Percentiles rank a stretch among this genome's conserved stretches.
These are phyloP conservation scores for Musa schizocarpa DNA, from an alignment of 176 grass and related monocot genomes.

Conservation along the genomic window DNA sequence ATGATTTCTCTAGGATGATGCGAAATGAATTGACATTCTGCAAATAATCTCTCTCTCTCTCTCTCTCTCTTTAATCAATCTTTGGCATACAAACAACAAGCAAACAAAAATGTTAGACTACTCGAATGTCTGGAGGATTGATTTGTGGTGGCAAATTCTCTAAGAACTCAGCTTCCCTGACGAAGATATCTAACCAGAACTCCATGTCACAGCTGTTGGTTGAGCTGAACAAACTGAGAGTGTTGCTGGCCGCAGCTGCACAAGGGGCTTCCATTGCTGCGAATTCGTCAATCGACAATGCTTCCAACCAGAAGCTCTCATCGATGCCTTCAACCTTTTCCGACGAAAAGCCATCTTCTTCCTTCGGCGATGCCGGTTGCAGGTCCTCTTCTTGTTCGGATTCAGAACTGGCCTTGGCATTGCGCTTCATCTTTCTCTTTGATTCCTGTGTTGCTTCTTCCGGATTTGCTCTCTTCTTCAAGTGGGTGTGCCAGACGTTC, in stretches of 20 bases:
- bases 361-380: background rate
- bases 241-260: no score
- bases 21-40: no score
- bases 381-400: background rate
- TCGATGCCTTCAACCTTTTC: background rate
- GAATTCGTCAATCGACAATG: background rate
- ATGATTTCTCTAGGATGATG: no score
- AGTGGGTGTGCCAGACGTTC: slow-evolving; percentile 6
- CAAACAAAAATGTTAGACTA: no score
- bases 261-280: no score
- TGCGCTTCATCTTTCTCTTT: background rate
- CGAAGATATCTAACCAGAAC: background rate
- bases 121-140: background rate
- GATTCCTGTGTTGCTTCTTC: no score
- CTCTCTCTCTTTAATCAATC: no score
- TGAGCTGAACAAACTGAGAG: no score
- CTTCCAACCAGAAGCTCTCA: background rate
- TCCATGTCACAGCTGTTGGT: background rate
- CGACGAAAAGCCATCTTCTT: background rate
- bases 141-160: background rate
- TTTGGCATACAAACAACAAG: no score
- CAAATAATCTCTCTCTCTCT: no score
- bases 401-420: background rate
- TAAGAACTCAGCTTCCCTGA: background rate
- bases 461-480: background rate